Evolutionary conservation across 1,284 basidiomycete genomes (phyloP).

Genomic region (Fistulina hepatica): DNA sequence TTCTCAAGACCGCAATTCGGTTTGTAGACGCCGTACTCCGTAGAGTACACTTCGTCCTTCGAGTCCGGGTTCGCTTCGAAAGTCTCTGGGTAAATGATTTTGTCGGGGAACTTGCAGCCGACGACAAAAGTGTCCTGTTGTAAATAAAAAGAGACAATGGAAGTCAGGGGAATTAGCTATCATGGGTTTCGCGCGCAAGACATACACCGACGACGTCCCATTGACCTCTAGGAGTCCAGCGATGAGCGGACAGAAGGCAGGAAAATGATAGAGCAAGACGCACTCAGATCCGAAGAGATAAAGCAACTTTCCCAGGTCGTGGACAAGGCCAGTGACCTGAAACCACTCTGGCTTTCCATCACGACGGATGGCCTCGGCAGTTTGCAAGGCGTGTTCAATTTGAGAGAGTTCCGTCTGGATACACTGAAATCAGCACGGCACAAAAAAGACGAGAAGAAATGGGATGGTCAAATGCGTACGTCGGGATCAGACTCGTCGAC

Average conservation of each 20-base stretch:
- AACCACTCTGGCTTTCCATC: conserved; percentile 88
- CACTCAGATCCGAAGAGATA: conserved; percentile 68
- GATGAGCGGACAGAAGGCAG: conserved; percentile 1
- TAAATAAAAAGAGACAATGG: background rate
- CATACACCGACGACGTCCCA: conserved; percentile 86
- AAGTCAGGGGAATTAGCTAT: conserved; percentile 3
- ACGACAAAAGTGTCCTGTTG: conserved; percentile 39
- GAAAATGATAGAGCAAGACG: conserved; percentile 12
- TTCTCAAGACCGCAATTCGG: conserved; percentile 81
- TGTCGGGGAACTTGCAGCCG: conserved; percentile 76
- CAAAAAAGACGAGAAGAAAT: conserved; percentile 8
- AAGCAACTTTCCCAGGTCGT: conserved; percentile 81
- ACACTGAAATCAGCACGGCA: conserved; percentile 11
- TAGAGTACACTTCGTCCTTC: conserved; percentile 59
- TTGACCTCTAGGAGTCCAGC: conserved; percentile 45
- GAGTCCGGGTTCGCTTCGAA: conserved; percentile 73
- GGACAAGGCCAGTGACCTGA: conserved; percentile 82
- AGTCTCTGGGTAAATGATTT: conserved; percentile 80
- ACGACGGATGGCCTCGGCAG: conserved; percentile 81
- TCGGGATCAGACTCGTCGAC: conserved; percentile 86
- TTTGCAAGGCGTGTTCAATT: conserved; percentile 86
- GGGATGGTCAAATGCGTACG: conserved; percentile 30
- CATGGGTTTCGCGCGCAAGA: conserved; percentile 9
- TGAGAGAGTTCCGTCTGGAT: conserved; percentile 65
- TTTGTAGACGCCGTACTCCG: conserved; percentile 78